phyloP scores from a whole-genome alignment of 345 rosid genomes.

The Zanthoxylum bungeanum region DNA sequence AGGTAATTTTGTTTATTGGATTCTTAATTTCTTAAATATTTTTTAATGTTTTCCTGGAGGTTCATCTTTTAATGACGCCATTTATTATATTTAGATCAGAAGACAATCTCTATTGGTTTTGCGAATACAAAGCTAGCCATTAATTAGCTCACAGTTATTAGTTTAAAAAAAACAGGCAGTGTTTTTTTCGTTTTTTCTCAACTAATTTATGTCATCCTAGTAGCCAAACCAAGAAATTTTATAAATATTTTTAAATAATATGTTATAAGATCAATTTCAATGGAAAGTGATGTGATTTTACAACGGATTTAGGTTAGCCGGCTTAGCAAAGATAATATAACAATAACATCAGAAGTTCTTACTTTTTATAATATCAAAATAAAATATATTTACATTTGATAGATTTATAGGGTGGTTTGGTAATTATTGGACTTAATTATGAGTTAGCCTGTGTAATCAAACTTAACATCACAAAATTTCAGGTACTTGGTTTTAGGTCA shows the following conservation, averaged over 20 bases:
- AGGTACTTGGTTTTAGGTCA: constrained; percentile 89
- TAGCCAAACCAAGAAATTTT: too few species aligned
- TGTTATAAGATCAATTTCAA: neutral
- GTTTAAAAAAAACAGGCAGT: too few species aligned
- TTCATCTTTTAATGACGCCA: constrained; percentile 17
- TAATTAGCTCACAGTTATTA: too few species aligned
- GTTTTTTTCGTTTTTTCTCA: too few species aligned
- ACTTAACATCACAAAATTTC: neutral
- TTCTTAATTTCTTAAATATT: too few species aligned
- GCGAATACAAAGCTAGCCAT: too few species aligned
- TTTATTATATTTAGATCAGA: constrained; percentile 12
- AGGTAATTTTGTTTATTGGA: constrained; percentile 53
- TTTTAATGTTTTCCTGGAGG: neutral
- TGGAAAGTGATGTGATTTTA: neutral
- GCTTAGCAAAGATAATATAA: too few species aligned
- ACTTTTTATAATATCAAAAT: too few species aligned
- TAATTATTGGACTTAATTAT: neutral
- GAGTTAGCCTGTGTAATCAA: neutral
- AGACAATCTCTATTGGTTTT: too few species aligned
- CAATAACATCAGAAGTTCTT: too few species aligned
- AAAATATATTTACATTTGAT: too few species aligned
- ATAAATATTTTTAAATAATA: neutral
- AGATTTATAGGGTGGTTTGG: neutral
- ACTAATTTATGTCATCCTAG: too few species aligned
- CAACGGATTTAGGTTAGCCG: neutral